phyloP scores from a whole-genome alignment of 345 rosid species.

The Ailanthus altissimus region DNA sequence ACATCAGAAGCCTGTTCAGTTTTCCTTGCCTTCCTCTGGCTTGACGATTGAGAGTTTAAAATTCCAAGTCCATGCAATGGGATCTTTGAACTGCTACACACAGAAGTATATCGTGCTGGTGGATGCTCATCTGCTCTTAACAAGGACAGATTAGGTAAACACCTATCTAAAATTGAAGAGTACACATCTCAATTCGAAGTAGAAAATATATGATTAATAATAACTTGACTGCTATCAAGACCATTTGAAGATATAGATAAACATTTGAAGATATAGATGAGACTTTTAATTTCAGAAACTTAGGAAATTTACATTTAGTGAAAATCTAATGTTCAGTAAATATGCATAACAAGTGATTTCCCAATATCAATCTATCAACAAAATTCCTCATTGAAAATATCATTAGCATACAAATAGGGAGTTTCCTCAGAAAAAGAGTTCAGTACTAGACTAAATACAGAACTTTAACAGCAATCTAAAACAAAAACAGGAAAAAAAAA shows the following conservation, averaged over 20 bases:
- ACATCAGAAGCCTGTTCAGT: conserved; percentile 40
- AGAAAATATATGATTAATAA: background rate
- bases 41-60: conserved; percentile 43
- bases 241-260: background rate
- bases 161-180: background rate
- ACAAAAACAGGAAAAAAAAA: background rate
- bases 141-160: conserved; percentile 13
- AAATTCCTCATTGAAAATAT: background rate
- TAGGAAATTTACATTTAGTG: background rate
- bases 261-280: background rate
- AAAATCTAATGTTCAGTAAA: background rate
- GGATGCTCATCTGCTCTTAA: conserved; percentile 43
- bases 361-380: background rate
- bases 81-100: conserved; percentile 64
- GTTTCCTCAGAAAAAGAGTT: background rate
- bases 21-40: conserved; percentile 31
- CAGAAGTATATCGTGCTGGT: conserved; percentile 43
- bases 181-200: background rate
- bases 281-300: background rate
- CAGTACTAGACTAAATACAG: background rate
- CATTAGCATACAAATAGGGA: background rate
- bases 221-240: background rate
- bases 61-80: conserved; percentile 51
- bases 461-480: background rate
- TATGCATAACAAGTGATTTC: background rate